phyloP scores from a whole-genome alignment of 2,329 filamentous ascomycete species.

The Ploettnerulaceae sp. region DNA sequence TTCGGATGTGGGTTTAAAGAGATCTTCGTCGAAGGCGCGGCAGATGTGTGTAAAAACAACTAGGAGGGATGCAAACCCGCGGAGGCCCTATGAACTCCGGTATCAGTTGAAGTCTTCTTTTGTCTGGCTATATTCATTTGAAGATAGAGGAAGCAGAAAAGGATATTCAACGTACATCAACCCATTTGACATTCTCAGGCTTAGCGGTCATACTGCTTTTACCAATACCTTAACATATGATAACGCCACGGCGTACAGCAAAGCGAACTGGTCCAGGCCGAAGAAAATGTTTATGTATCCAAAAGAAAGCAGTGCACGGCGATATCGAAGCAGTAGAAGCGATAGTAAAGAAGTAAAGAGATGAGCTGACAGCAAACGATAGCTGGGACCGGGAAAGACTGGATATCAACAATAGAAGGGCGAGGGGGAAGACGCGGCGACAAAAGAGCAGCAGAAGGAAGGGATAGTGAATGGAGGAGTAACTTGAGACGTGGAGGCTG shows the following conservation, averaged over 20 bases:
- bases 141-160: neutral
- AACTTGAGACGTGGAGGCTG: too few relatives aligned
- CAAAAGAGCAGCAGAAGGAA: too few relatives aligned
- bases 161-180: conserved; percentile 45
- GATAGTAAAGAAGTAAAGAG: too few relatives aligned
- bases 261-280: too few relatives aligned
- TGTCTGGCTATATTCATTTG: neutral
- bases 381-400: too few relatives aligned
- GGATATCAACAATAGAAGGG: too few relatives aligned
- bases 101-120: conserved; percentile 8
- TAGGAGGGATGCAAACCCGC: conserved; percentile 49
- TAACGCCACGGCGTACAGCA: neutral
- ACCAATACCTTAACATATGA: neutral
- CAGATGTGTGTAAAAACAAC: conserved; percentile 52
- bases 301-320: too few relatives aligned
- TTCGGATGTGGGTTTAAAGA: conserved; percentile 45
- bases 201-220: conserved; percentile 24
- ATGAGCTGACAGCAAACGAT: too few relatives aligned
- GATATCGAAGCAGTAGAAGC: too few relatives aligned
- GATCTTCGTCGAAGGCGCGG: conserved; percentile 45
- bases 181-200: conserved; percentile 52
- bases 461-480: too few relatives aligned
- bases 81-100: conserved; percentile 47
- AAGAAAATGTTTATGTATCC: too few relatives aligned
- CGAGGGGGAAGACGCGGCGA: too few relatives aligned